Conservation (phyloP, 257 asterid genomes). For the Salvia hispanica region DNA sequence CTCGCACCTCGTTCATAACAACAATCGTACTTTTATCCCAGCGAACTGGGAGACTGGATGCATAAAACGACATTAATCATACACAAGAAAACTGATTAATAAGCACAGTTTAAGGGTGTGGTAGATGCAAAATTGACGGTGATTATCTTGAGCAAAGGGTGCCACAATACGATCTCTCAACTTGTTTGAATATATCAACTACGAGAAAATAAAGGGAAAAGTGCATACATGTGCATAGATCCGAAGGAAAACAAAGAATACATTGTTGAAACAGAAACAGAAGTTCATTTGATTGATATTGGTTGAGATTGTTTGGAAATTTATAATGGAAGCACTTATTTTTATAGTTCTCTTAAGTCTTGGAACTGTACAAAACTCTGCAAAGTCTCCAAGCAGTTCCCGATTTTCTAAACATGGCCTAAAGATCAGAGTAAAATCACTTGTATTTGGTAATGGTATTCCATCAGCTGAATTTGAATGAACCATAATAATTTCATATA, state of each 20-base stretch:
- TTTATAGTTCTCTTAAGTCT: too few relatives aligned
- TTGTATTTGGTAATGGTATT: not conserved
- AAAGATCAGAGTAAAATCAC: not conserved
- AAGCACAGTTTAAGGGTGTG: too few relatives aligned
- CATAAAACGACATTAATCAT: constrained; percentile 21
- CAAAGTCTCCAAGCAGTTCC: not conserved
- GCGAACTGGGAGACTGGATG: constrained; percentile 85
- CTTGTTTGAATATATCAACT: not conserved
- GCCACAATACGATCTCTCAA: not conserved
- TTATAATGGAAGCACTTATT: not conserved
- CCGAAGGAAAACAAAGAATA: not conserved
- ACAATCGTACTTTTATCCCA: constrained; percentile 93
- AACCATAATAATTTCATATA: not conserved
- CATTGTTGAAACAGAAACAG: too few relatives aligned
- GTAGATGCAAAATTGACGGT: too few relatives aligned
- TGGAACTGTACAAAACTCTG: not conserved
- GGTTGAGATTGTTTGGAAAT: not conserved
- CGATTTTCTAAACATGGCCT: not conserved
- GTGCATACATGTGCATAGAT: not conserved
- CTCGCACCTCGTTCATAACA: constrained; percentile 97
- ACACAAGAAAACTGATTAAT: too few relatives aligned
- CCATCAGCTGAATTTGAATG: not conserved
- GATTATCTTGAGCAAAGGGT: too few relatives aligned
- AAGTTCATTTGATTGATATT: not conserved
- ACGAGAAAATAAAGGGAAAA: not conserved